phyloP scores from a whole-genome alignment of 108 stramenopile species.

The Cyclotella kingstonii region DNA sequence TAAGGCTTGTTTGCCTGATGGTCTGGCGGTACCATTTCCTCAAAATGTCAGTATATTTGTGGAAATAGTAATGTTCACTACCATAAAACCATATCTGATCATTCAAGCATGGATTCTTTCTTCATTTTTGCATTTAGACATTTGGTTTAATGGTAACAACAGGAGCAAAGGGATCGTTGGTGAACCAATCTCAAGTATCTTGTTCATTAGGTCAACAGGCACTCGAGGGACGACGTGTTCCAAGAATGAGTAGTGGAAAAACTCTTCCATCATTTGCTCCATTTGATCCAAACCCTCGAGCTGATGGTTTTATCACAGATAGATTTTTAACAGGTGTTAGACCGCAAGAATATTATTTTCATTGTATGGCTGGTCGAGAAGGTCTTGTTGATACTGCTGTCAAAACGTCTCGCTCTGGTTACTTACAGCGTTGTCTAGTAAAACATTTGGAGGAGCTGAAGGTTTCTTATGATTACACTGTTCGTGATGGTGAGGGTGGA shows the following conservation, averaged over 20 bases:
- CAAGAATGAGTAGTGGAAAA: constrained; percentile 94
- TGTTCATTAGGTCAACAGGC: constrained; percentile 99
- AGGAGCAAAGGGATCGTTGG: constrained; percentile 98
- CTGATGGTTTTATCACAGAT: constrained; percentile 99
- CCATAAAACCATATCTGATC: background rate
- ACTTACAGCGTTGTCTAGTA: constrained; percentile 98
- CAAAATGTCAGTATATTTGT: constrained; percentile 62
- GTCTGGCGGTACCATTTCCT: constrained; percentile 96
- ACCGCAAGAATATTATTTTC: constrained; percentile 99
- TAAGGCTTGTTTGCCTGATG: constrained; percentile 93
- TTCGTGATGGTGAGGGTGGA: constrained; percentile 96
- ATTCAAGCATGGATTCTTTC: constrained; percentile 1
- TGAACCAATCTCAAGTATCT: constrained; percentile 98
- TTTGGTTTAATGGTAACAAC: constrained; percentile 98
- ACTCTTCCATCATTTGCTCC: constrained; percentile 97
- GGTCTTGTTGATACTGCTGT: constrained; percentile 96
- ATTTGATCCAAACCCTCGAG: constrained; percentile 95
- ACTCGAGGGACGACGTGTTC: constrained; percentile 98
- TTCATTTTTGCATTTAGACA: constrained; percentile 37
- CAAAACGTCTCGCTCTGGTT: constrained; percentile 98
- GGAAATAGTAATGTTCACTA: background rate
- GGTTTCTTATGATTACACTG: constrained; percentile 96
- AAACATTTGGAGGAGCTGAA: constrained; percentile 97
- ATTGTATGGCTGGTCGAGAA: constrained; percentile 99
- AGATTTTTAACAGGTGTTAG: constrained; percentile 97